These are phyloP conservation scores for Pterocarpus macrocarpus DNA, from an alignment of 306 rosid species.

Conservation along the genomic window DNA sequence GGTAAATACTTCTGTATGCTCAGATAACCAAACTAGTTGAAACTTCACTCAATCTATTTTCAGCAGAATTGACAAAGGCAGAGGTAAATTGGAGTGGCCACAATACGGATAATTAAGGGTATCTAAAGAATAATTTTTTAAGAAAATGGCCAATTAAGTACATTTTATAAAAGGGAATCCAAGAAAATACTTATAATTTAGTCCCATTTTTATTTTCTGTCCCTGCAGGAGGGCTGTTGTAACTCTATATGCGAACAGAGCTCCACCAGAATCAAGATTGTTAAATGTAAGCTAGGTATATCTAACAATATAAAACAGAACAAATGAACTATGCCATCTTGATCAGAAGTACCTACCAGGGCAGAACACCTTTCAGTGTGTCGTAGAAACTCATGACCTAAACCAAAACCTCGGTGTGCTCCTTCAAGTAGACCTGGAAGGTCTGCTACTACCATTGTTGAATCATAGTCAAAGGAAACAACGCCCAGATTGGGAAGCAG, in stretches of 20 bases:
- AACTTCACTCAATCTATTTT: conserved; percentile 8
- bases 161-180: no score
- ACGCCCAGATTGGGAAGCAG: conserved; percentile 96
- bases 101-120: neutral
- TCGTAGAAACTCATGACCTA: conserved; percentile 93
- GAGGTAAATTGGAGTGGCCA: neutral
- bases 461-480: conserved; percentile 91
- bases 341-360: conserved; percentile 65
- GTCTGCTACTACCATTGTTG: conserved; percentile 95
- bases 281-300: conserved; percentile 5
- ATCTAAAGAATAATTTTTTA: neutral
- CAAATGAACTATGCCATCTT: conserved; percentile 14
- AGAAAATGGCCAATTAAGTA: neutral
- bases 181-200: neutral
- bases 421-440: conserved; percentile 99
- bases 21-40: conserved; percentile 1
- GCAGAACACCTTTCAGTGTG: conserved; percentile 98
- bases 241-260: conserved; percentile 21
- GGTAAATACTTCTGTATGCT: neutral
- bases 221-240: conserved; percentile 3
- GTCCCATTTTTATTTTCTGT: conserved; percentile 5
- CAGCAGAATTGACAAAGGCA: neutral
- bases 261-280: conserved; percentile 14
- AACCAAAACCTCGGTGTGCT: conserved; percentile 95
- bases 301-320: conserved; percentile 37